These are phyloP conservation scores for Drosera spatulata DNA, from an alignment of 179 eudicot species.

Conservation along the genomic window DNA sequence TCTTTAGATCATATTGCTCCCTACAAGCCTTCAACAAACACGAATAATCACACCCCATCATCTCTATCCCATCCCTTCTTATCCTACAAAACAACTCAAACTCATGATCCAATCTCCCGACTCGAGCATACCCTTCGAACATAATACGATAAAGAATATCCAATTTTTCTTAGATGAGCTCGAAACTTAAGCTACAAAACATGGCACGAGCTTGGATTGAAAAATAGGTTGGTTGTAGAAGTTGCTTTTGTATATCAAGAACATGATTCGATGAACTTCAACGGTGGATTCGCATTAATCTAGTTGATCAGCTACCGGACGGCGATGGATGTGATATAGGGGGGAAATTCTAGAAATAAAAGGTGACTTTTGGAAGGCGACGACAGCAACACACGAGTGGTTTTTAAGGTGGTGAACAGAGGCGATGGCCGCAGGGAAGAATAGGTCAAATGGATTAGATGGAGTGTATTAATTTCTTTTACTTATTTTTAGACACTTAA, in stretches of 20 bases:
- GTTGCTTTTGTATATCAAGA: conserved; percentile 39
- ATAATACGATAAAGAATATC: conserved; percentile 11
- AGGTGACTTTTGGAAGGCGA: no score
- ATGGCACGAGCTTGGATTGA: conserved; percentile 12
- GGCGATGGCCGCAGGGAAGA: no score
- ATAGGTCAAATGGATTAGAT: no score
- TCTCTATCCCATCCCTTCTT: conserved; percentile 31
- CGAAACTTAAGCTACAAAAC: conserved; percentile 38
- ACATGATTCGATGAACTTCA: conserved; percentile 40
- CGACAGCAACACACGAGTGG: no score
- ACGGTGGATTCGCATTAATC: conserved; percentile 38
- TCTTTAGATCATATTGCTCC: conserved; percentile 23
- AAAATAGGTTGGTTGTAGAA: conserved; percentile 54
- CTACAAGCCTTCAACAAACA: conserved; percentile 56
- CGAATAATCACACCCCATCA: conserved; percentile 24
- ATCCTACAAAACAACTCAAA: conserved; percentile 33
- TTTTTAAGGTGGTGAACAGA: no score
- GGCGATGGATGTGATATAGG: conserved; percentile 32
- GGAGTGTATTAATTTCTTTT: no score
- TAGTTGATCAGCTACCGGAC: conserved; percentile 54
- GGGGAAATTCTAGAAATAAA: conserved; percentile 8
- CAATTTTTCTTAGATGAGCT: conserved; percentile 28
- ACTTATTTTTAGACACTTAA: no score
- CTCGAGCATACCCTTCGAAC: conserved; percentile 44
- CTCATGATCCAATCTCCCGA: conserved; percentile 15